Base-by-base conservation (phyloP, 2,329 filamentous ascomycete genomes). In the Byssochlamys sp. region DNA sequence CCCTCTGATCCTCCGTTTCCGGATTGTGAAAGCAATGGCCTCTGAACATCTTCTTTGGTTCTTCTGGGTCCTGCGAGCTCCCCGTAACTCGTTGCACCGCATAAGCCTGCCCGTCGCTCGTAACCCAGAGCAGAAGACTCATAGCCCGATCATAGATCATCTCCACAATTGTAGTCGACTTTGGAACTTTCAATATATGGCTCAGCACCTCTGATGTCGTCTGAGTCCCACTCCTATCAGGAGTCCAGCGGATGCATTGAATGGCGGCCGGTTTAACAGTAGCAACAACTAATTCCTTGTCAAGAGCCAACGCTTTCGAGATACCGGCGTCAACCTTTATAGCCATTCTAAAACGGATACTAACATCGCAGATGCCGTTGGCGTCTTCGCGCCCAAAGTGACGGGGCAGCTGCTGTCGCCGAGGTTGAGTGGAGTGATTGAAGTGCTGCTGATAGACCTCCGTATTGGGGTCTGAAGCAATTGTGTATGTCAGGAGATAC, bases 321-420 rank as follows among this genome's bases (percentile, higher is more conserved):
- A 99, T 96, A 2, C 94, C 94, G 2, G 94, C 94, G 73, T 99
- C 94, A 19, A 99, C 90, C 70, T 95, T 95, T 68, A 99, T 97
- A 12, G 96, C 92, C 89, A 96, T 96, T 58, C 92, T 84, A 73
- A 99, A 99, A 10, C 90, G 88, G 53, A 99, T 81, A 66, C 88
- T 95, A 57, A 95, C 84, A 73, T 99, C 94, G 55, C 85, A 84
- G 54, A 96, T 86, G 2, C 90, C 90, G 53, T 82, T 82, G 9
- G 89, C 89, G 71, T 96, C 94, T 33, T 91, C 91, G 1, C 88
- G 84, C 0, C 89, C 89, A 73, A 88, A 84, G 31, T 75, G 72
- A 49, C 70, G 72, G 35, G 73, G 69, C 25, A 75, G 61, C 60
- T 77, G 76, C 56, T 79, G 76, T 53, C 77, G 75, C 49, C 76